Evolutionary conservation across 2,329 filamentous ascomycete genomes (phyloP), one percentile per base, ranked within the genome.

Genomic region (Paracorniculantispora psalliotae): DNA sequence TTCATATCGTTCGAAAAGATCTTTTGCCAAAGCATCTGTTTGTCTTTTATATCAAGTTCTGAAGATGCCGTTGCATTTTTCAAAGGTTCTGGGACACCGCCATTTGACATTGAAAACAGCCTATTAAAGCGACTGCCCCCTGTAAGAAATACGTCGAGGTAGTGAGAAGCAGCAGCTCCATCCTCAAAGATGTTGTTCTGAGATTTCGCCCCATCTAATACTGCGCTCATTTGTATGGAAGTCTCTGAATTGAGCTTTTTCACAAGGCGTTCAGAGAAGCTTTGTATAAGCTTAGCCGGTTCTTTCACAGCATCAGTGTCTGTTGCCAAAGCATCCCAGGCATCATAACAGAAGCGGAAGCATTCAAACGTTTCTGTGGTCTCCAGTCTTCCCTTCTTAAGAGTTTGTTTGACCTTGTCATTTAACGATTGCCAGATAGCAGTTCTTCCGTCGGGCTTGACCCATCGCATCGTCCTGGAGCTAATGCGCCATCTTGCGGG

Each of bases 401-500:
- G 55, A 10, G 71, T 68, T 49, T 71, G 72, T 2, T 65, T 63
- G 15, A 77, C 39, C 21, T 68, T 67, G n/a, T 65, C 63, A 44
- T 73, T 71, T 5, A 74, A 64, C 4, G 61, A 57, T 12, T 44
- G 51, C 75, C 75, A 77, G 17, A 75, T 66, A 17, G 66, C 65
- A 10, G 62, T 41, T 41, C 70, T 67, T 12, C 70, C 66, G n/a
- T 67, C 61, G 2, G 68, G 64, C 2, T 65, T 59, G 35, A 68
- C 63, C 74, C 75, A 78, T 0, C 68, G 67, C 2, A 75, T 63
- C 2, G 71, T 68, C 52, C 65, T 71, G 10, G 74, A 71, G 37
- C 75, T 65, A 28, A 76, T 69, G 17, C 72, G 69, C 76, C 76
- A 79, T 48, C 73, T 75, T n/a, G 78, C 60, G 1, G 74, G 70